Percentiles rank a stretch among this genome's conserved stretches.
Conservation (phyloP, 148 eudicot genomes). For the Persicaria maculosa region DNA sequence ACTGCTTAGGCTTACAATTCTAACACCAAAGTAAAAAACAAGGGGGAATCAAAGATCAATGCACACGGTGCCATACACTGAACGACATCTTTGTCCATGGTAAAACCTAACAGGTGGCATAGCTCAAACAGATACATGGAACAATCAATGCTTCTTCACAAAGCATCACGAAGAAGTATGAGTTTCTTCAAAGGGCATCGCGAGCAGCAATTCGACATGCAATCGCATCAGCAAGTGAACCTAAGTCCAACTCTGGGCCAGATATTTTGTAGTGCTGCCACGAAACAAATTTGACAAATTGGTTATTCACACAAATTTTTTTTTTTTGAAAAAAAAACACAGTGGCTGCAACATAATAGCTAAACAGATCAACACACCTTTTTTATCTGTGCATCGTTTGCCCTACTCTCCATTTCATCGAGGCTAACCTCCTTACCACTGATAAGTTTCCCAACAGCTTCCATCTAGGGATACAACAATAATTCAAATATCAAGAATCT, state of each 20-base stretch:
- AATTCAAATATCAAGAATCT: not conserved
- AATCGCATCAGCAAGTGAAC: constrained; percentile 76
- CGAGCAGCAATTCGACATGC: constrained; percentile 85
- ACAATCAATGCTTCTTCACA: too few species aligned
- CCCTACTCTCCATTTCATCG: constrained; percentile 60
- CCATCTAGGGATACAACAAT: constrained; percentile 20
- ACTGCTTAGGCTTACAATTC: too few species aligned
- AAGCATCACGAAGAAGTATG: not conserved
- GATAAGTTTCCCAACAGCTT: constrained; percentile 36
- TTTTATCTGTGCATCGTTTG: constrained; percentile 61
- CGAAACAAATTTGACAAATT: not conserved
- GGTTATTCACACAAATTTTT: not conserved
- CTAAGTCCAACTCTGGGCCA: constrained; percentile 50
- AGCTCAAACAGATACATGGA: too few species aligned
- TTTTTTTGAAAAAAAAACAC: not conserved
- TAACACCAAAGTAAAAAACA: too few species aligned
- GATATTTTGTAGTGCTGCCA: constrained; percentile 80
- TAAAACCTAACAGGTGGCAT: too few species aligned
- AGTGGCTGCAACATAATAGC: not conserved
- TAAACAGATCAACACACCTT: constrained; percentile 40
- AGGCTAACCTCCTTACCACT: constrained; percentile 69
- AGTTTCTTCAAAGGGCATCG: constrained; percentile 55
- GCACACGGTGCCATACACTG: too few species aligned
- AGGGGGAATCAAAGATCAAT: too few species aligned
- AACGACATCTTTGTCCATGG: too few species aligned